Evolutionary conservation across 1,139 yeast species (phyloP).

Genomic region (Candida tetrigidarum): DNA sequence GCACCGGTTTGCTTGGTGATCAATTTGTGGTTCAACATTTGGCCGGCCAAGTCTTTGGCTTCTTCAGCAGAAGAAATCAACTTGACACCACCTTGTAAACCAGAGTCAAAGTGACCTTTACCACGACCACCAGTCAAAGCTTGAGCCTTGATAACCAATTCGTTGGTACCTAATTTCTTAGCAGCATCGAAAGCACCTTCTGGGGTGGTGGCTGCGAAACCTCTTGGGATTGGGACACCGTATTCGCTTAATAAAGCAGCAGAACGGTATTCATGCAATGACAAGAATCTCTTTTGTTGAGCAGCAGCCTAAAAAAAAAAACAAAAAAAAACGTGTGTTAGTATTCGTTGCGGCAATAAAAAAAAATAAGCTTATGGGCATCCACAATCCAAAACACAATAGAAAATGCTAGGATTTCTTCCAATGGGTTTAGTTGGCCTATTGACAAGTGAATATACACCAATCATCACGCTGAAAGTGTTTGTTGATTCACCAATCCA

Average conservation of each 20-base stretch:
- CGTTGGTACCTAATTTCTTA: slow-evolving; percentile 63
- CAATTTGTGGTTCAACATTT: slow-evolving; percentile 91
- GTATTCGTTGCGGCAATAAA: slow-evolving; percentile 5
- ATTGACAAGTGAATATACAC: no score
- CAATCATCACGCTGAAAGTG: no score
- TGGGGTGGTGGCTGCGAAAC: slow-evolving; percentile 89
- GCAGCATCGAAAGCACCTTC: slow-evolving; percentile 89
- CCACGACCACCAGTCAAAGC: slow-evolving; percentile 99
- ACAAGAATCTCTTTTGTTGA: slow-evolving; percentile 66
- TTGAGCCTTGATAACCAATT: slow-evolving; percentile 96
- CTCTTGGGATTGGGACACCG: slow-evolving; percentile 91
- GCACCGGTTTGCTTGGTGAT: slow-evolving; percentile 99
- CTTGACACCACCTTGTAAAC: slow-evolving; percentile 96
- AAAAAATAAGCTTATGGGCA: background rate
- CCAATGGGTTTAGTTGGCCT: no score
- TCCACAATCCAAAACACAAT: background rate
- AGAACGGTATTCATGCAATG: slow-evolving; percentile 96
- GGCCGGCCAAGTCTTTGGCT: slow-evolving; percentile 82
- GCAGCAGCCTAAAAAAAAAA: slow-evolving; percentile 21
- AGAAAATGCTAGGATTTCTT: no score
- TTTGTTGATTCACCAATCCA: background rate
- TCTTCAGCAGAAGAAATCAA: slow-evolving; percentile 85
- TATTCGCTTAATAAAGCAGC: slow-evolving; percentile 82
- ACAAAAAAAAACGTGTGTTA: slow-evolving; percentile 6
- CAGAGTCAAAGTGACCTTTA: slow-evolving; percentile 96